phyloP scores from a whole-genome alignment of 2,329 filamentous ascomycete genomes.

The Calonectria crousiana region DNA sequence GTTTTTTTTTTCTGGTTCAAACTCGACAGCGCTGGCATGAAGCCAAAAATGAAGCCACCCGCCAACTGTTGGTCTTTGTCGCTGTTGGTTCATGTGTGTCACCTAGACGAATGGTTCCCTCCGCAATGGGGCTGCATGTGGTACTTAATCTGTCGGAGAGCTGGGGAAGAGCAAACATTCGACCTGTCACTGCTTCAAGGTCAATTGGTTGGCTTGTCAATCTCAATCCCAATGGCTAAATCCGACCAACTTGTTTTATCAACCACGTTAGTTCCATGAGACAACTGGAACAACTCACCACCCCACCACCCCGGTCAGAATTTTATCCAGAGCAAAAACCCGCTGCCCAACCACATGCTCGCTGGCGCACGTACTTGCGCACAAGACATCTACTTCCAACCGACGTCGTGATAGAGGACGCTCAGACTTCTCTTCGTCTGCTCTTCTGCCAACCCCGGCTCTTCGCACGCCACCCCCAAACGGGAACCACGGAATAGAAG shows the following conservation, averaged over 20 bases:
- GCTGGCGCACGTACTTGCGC: conserved; percentile 6
- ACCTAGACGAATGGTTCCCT: conserved; percentile 8
- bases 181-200: conserved; percentile 1
- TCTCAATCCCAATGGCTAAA: background rate
- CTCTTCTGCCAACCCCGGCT: background rate
- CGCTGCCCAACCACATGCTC: conserved; percentile 18
- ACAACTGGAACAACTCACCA: conserved; percentile 1
- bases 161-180: conserved; percentile 8
- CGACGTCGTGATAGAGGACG: conserved; percentile 17
- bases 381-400: conserved; percentile 18
- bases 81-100: background rate
- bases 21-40: background rate
- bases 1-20: background rate
- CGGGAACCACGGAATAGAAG: conserved; percentile 22
- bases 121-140: background rate
- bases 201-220: background rate
- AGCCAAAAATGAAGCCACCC: background rate
- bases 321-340: conserved; percentile 7
- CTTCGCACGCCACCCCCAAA: conserved; percentile 8
- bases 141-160: conserved; percentile 8
- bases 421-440: conserved; percentile 18
- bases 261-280: background rate
- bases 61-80: background rate
- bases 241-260: background rate
- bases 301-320: conserved; percentile 10